Percentiles rank a stretch among this genome's conserved stretches.
These are phyloP conservation scores for Agrocybe praecox DNA, from an alignment of 768 basidiomycete genomes.

Conservation along the genomic window DNA sequence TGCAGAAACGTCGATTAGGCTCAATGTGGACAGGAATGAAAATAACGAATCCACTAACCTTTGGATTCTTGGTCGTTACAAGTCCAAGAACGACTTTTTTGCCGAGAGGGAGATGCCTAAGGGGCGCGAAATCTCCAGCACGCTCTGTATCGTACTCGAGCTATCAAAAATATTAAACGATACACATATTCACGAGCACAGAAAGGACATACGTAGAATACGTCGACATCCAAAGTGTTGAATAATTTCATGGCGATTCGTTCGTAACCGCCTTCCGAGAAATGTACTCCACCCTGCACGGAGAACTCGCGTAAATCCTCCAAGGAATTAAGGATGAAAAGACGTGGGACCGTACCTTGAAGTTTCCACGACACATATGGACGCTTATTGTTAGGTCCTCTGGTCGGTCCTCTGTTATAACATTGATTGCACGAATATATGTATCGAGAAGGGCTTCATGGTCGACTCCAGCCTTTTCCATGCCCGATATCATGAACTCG, in stretches of 20 bases:
- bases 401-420: constrained; percentile 53
- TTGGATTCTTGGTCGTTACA: constrained; percentile 48
- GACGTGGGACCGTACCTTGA: constrained; percentile 35
- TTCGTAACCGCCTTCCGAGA: constrained; percentile 62
- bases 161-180: constrained; percentile 31
- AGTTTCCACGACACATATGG: constrained; percentile 64
- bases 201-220: constrained; percentile 42
- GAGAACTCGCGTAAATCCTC: constrained; percentile 21
- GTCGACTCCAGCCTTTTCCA: constrained; percentile 63
- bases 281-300: constrained; percentile 45
- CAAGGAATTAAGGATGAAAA: constrained; percentile 17
- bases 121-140: constrained; percentile 60
- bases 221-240: constrained; percentile 59
- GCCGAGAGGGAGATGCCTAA: constrained; percentile 50
- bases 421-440: constrained; percentile 68
- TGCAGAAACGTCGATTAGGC: constrained; percentile 15
- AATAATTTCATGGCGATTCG: constrained; percentile 59
- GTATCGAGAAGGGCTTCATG: constrained; percentile 65
- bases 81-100: constrained; percentile 51
- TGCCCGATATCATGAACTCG: constrained; percentile 50
- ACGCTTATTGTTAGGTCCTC: constrained; percentile 55
- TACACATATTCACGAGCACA: background rate
- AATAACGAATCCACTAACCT: constrained; percentile 29
- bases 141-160: constrained; percentile 70
- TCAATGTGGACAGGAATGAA: background rate